Evolutionary conservation across 768 basidiomycete genomes (phyloP), one percentile per base, ranked within the genome.

Genomic region (Albatrellus ellisii): DNA sequence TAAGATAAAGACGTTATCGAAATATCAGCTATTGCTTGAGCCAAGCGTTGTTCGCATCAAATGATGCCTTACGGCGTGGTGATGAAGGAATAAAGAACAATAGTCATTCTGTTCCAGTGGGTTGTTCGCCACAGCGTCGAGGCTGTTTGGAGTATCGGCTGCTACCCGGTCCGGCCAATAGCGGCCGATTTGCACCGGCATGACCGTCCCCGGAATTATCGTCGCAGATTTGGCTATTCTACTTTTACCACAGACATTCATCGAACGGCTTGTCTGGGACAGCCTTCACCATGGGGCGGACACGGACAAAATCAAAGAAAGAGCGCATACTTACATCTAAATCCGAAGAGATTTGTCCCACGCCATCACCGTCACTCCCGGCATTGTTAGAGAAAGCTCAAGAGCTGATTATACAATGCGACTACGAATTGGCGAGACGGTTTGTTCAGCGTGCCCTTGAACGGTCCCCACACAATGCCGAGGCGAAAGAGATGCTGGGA

Each of bases 401-500:
- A 54, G 65, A 70, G n/a, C 66, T 92, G 42, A 72, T 92, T 50
- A 69, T 78, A 18, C 83, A 89, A 62, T 88, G 82, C 54, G 79
- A 91, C 59, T 90, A 85, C 56, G 73, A 81, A 38, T 74, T 92
- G 36, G 87, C 89, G 2, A 62, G 70, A 39, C 75, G 70, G 39
- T 91, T 92, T 56, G 64, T 77, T 28, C 63, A 67, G 34, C 73
- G 89, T 33, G 69, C 81, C 14, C 60, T 90, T 24, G 70, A 81
- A 48, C 63, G 72, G 38, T 72, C 82, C 42, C 67, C 77, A 8
- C 59, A 61, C 24, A 73, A 85, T 62, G 66, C 64, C 1, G 75
- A 79, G 45, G 87, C 79, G 1, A 77, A 68, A 52, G 89, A 92
- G 59, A 77, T 91, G 59, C 65, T 86, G 6, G 90, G 88, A 1